These are phyloP conservation scores for Ophiostoma quercus DNA, from an alignment of 2,329 filamentous ascomycete genomes.

Conservation along the genomic window DNA sequence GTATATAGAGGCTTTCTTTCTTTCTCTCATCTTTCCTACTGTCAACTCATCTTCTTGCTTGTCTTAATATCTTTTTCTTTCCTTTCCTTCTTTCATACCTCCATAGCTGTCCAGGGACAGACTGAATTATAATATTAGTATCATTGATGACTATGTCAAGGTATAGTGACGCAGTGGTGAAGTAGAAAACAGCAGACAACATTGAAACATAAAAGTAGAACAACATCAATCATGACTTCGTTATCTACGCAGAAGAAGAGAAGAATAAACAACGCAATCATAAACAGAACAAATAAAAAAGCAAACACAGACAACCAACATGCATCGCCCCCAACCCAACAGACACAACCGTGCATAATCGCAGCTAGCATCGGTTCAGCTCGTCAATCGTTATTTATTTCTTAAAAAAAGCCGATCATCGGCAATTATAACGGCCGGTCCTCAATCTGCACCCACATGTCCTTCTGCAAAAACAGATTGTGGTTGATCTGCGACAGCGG, in stretches of 20 bases:
- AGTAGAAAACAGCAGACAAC: background rate
- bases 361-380: background rate
- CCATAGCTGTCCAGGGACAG: constrained; percentile 6
- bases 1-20: constrained; percentile 1
- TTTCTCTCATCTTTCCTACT: background rate
- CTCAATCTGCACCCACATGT: constrained; percentile 32
- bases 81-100: background rate
- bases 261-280: background rate
- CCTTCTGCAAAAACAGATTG: constrained; percentile 32
- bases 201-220: background rate
- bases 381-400: too few species aligned
- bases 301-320: background rate
- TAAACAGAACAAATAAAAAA: background rate
- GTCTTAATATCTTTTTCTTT: constrained; percentile 4
- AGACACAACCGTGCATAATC: background rate
- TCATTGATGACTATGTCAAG: background rate
- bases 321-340: background rate
- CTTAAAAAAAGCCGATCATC: too few species aligned
- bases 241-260: background rate
- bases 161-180: background rate
- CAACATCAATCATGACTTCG: background rate
- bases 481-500: constrained; percentile 30
- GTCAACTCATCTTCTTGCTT: constrained; percentile 4
- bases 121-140: constrained; percentile 1
- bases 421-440: constrained; percentile 20